Conservation (phyloP, 768 basidiomycete species). For the Suillus americanus region DNA sequence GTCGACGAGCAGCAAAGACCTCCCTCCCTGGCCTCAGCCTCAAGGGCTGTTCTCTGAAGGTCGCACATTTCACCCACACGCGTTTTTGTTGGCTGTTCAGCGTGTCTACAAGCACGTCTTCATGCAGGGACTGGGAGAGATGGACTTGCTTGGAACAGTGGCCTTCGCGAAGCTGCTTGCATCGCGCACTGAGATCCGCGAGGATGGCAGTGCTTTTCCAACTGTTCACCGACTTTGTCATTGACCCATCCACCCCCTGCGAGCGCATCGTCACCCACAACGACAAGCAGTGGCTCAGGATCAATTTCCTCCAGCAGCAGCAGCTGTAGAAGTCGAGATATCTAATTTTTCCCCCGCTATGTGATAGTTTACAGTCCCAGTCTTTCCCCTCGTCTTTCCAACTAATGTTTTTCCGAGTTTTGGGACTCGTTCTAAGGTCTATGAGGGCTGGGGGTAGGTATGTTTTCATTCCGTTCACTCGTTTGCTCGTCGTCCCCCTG, state of each 20-base stretch:
- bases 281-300: too few species aligned
- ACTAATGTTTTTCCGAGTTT: too few species aligned
- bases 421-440: too few species aligned
- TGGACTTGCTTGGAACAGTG: neutral
- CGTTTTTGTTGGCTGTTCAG: neutral
- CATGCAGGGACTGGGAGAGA: neutral
- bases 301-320: too few species aligned
- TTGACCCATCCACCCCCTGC: neutral
- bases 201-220: neutral
- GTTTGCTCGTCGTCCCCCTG: too few species aligned
- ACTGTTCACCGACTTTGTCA: neutral
- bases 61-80: neutral
- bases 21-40: slow-evolving; percentile 11
- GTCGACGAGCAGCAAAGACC: neutral
- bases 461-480: too few species aligned
- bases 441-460: too few species aligned
- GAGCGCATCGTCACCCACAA: too few species aligned
- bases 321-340: too few species aligned
- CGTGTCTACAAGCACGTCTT: neutral
- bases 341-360: too few species aligned
- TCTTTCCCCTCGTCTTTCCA: too few species aligned
- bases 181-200: neutral
- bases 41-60: slow-evolving; percentile 3
- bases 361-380: too few species aligned
- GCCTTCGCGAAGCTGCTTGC: neutral